Evolutionary conservation across 495 filamentous ascomycete species (phyloP).

Genomic region (Penicillium coffeae): DNA sequence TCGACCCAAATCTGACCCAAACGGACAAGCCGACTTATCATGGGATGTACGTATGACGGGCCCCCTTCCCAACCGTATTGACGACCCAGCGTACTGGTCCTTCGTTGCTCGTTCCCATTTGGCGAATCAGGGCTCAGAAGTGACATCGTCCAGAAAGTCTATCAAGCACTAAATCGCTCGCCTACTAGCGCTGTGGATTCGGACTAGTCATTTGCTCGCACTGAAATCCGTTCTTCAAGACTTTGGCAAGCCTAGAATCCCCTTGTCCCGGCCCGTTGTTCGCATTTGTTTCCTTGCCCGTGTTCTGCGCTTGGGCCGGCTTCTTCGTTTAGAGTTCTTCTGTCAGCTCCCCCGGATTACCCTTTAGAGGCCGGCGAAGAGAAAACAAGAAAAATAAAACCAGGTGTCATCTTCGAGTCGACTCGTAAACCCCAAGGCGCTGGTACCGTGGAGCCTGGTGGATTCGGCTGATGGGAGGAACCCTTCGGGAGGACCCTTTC

Average conservation of each 20-base stretch:
- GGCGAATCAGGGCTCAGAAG: slow-evolving; percentile 5
- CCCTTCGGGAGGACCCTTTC: not conserved
- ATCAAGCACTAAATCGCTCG: slow-evolving; percentile 14
- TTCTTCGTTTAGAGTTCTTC: not conserved
- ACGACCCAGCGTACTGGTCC: not conserved
- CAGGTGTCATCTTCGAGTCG: not conserved
- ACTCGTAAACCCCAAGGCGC: not conserved
- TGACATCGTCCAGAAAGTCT: slow-evolving; percentile 9
- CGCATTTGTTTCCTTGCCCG: not conserved
- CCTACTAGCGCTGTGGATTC: slow-evolving; percentile 7
- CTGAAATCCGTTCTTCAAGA: not conserved
- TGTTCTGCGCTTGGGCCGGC: not conserved
- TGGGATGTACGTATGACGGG: not conserved
- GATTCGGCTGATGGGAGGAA: not conserved
- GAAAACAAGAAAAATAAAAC: not conserved
- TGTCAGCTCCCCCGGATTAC: not conserved
- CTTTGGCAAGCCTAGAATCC: not conserved
- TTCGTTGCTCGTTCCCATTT: not conserved
- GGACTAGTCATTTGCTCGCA: not conserved
- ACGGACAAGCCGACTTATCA: not conserved
- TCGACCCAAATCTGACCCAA: not conserved
- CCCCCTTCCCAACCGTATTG: not conserved
- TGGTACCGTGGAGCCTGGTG: not conserved
- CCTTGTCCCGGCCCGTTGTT: not conserved
- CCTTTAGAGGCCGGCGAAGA: not conserved